Conservation (phyloP, 495 filamentous ascomycete species). For the Penicillium silybi region DNA sequence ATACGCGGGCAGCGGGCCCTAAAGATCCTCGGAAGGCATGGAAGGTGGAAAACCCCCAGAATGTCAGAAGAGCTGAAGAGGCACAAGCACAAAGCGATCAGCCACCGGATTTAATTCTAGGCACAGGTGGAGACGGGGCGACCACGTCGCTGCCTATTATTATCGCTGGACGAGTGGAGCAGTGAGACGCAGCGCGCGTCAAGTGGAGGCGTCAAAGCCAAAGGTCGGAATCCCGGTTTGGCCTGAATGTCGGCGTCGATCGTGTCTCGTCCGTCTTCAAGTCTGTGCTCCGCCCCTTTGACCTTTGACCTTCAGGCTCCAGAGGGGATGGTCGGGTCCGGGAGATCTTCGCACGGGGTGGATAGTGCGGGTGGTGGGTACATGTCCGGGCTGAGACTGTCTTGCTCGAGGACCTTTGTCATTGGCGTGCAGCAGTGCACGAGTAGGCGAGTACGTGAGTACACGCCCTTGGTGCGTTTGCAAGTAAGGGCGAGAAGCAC, state of each 20-base stretch:
- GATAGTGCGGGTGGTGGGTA: neutral
- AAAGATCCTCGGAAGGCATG: conserved; percentile 18
- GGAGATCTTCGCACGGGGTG: neutral
- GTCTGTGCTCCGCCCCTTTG: neutral
- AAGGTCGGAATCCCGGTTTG: neutral
- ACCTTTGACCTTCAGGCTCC: neutral
- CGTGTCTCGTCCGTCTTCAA: neutral
- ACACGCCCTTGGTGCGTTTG: neutral
- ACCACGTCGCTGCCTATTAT: conserved; percentile 7
- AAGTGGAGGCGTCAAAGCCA: conserved; percentile 1
- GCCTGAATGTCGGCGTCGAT: neutral
- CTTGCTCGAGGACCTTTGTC: neutral
- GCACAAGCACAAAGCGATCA: conserved; percentile 9
- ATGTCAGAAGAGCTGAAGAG: conserved; percentile 2
- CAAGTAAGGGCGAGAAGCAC: neutral
- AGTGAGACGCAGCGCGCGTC: conserved; percentile 11
- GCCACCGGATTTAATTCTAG: conserved; percentile 13
- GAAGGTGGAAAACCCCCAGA: neutral
- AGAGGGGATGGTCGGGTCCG: neutral
- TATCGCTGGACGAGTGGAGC: conserved; percentile 8
- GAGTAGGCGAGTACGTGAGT: neutral
- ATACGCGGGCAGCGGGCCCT: conserved; percentile 15
- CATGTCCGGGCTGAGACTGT: neutral
- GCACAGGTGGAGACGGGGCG: conserved; percentile 11
- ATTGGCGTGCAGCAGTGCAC: neutral